Percentiles rank a stretch among this genome's conserved stretches.
phyloP scores from a whole-genome alignment of 148 eudicot genomes.

The Nepenthes gracilis region DNA sequence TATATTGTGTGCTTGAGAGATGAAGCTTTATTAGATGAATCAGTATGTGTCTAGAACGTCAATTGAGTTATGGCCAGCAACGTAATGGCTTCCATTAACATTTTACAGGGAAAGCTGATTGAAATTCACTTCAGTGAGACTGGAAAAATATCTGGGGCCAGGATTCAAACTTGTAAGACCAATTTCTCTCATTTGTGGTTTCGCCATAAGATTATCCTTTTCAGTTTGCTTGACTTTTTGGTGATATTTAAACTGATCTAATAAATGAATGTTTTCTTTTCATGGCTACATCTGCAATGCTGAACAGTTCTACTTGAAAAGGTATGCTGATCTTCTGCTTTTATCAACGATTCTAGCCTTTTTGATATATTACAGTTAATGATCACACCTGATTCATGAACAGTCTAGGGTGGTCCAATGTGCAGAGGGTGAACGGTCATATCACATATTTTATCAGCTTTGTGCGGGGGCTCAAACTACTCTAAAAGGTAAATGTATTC shows the following conservation, averaged over 20 bases:
- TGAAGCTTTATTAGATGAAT: background rate
- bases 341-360: constrained; percentile 8
- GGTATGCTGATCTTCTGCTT: constrained; percentile 31
- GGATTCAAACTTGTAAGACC: constrained; percentile 90
- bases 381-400: constrained; percentile 19
- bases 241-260: constrained; percentile 8
- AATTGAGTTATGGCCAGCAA: constrained; percentile 1
- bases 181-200: constrained; percentile 6
- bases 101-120: constrained; percentile 87
- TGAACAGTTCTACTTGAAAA: constrained; percentile 86
- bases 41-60: too few species aligned
- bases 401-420: constrained; percentile 99
- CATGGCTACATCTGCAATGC: constrained; percentile 12
- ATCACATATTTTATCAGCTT: constrained; percentile 96
- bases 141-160: constrained; percentile 96
- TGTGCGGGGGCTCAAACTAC: constrained; percentile 86
- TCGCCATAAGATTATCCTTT: constrained; percentile 2
- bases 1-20: background rate
- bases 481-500: constrained; percentile 49
- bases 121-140: constrained; percentile 97
- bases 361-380: constrained; percentile 10
- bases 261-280: constrained; percentile 4
- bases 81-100: constrained; percentile 5
- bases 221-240: background rate
- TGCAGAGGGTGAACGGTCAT: constrained; percentile 91